phyloP scores from a whole-genome alignment of 2,329 filamentous ascomycete genomes.

The Lecanicillium sp. region DNA sequence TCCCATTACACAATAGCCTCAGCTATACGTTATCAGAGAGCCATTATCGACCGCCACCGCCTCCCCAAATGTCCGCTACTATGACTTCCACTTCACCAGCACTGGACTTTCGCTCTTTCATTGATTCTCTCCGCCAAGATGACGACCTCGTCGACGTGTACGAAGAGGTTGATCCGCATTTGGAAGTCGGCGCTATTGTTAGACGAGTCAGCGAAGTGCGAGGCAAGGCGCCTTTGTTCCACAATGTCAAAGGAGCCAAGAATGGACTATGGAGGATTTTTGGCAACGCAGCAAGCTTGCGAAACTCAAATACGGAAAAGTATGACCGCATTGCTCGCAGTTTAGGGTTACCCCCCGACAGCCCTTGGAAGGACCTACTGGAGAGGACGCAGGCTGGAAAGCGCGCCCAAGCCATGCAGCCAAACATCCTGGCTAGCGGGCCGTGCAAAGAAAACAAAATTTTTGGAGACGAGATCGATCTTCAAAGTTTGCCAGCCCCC shows the following conservation, averaged over 20 bases:
- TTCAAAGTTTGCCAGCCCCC: conserved; percentile 36
- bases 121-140: conserved; percentile 36
- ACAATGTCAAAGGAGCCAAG: conserved; percentile 41
- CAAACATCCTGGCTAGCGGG: conserved; percentile 30
- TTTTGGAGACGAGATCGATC: conserved; percentile 34
- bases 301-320: conserved; percentile 24
- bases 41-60: no score
- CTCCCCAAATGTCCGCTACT: no score
- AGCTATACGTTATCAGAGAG: no score
- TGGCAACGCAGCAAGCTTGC: conserved; percentile 35
- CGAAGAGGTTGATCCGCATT: conserved; percentile 35
- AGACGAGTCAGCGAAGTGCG: conserved; percentile 38
- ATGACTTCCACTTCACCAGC: no score
- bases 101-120: conserved; percentile 39
- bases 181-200: conserved; percentile 42
- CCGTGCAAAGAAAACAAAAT: conserved; percentile 38
- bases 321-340: conserved; percentile 38
- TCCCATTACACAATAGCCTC: no score
- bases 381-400: conserved; percentile 34
- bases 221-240: conserved; percentile 44
- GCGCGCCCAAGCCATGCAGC: conserved; percentile 29
- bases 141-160: conserved; percentile 40
- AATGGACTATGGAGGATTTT: conserved; percentile 43
- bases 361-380: conserved; percentile 31
- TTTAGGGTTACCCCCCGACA: conserved; percentile 33